Base-by-base conservation (phyloP, 75 land plant species). In the Pseudotsuga menziesii region DNA sequence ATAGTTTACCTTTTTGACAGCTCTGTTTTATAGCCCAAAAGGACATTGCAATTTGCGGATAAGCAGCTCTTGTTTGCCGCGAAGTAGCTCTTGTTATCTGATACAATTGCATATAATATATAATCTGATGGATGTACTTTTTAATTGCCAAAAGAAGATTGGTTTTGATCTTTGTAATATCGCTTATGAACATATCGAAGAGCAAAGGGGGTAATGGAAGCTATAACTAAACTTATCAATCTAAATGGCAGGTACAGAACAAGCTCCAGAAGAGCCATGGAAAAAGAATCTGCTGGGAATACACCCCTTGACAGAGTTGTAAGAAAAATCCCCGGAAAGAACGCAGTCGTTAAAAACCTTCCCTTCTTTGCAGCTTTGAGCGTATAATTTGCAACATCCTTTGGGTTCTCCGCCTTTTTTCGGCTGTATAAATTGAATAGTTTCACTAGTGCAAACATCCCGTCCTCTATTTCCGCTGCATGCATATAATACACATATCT, bases 251-350 rank as follows among this genome's bases (percentile, higher is more conserved):
- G 13, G 15, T 55, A 58, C 13, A 58, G 29, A 27, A 83, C 4
- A 27, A 82, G 66, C 57, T 81, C 85, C 6, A 76, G 22, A 52
- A 72, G 25, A 52, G 71, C 77, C 16, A 66, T 17, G 13, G 27
- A 7, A 23, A 79, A 70, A 16, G 85, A 78, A 56, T 79, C 85
- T 2, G 81, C 73, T n/a, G 85, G 77, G 5, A 76, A 17, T 26
- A 78, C 14, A 26, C 87, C 85, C 15, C 87, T 55, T 22, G 61
- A 59, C 2, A 79, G n/a, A 4, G 56, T 44, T 4, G 48, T 13
- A 1, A 58, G 15, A 22, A 73, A 35, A 22, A 44, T 7, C 14
- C 76, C 61, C 5, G 63, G 60, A 9, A 80, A 26, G 6, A 64
- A 0, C 25, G 82, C 44, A 23, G 75, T 57, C 4, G 52, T 58